Evolutionary conservation across 2,329 filamentous ascomycete genomes (phyloP).

Genomic region (Pestalotiopsis sp.): DNA sequence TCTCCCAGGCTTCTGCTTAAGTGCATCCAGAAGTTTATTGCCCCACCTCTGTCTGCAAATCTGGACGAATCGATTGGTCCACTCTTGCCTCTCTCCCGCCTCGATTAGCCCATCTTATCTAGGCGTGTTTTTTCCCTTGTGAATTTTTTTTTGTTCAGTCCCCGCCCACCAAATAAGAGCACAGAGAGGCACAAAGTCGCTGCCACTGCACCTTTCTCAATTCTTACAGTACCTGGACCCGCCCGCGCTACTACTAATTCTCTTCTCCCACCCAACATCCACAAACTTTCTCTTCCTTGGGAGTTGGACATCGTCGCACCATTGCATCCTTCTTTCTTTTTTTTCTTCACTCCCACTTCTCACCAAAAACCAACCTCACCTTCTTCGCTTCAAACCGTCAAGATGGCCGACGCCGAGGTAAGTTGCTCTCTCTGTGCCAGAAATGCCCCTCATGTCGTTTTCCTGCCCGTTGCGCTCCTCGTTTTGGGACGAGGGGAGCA

Average conservation of each 20-base stretch:
- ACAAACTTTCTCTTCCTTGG: constrained; percentile 18
- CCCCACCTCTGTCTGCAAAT: constrained; percentile 12
- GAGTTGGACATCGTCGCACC: constrained; percentile 17
- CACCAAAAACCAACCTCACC: constrained; percentile 23
- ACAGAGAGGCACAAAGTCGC: constrained; percentile 4
- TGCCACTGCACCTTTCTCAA: neutral
- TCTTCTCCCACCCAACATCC: constrained; percentile 13
- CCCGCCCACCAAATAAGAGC: neutral
- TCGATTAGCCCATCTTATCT: neutral
- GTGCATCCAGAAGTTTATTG: neutral
- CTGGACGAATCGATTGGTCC: constrained; percentile 10
- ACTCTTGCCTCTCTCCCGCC: neutral
- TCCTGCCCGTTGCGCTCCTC: neutral
- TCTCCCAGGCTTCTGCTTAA: neutral
- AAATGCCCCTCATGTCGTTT: neutral
- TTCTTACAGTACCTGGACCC: neutral
- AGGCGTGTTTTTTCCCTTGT: constrained; percentile 14
- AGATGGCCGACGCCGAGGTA: constrained; percentile 62
- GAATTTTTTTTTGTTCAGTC: constrained; percentile 18
- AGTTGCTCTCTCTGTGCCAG: constrained; percentile 29
- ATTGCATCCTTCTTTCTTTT: constrained; percentile 26
- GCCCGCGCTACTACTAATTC: constrained; percentile 7
- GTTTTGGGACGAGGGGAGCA: neutral
- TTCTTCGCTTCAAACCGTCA: constrained; percentile 43
- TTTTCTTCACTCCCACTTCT: constrained; percentile 8